Evolutionary conservation across 225 moss, liverwort and hornwort species (phyloP).

Genomic region (Climacium dendroides): DNA sequence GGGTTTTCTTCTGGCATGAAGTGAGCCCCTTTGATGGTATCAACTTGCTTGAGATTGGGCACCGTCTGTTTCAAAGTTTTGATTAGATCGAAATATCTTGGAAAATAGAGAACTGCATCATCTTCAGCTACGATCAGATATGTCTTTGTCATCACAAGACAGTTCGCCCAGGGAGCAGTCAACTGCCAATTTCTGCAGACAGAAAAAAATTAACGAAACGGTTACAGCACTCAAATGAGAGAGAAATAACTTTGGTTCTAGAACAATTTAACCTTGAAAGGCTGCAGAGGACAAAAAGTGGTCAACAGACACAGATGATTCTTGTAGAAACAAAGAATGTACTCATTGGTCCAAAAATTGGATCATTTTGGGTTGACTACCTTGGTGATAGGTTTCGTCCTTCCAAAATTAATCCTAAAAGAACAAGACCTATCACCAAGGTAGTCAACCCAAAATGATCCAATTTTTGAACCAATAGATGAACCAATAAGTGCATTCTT

Average conservation of each 20-base stretch:
- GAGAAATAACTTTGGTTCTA: not conserved
- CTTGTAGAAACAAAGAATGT: not conserved
- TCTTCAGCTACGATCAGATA: slow-evolving; percentile 4
- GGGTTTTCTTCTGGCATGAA: slow-evolving; percentile 2
- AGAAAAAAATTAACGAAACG: not conserved
- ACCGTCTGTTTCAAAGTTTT: not conserved
- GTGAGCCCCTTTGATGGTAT: not conserved
- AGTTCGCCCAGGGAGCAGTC: not conserved
- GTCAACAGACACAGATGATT: not conserved
- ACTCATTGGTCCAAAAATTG: not conserved
- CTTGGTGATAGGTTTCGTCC: not conserved
- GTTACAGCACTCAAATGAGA: not conserved
- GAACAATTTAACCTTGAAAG: too few relatives aligned
- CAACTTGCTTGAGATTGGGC: not conserved
- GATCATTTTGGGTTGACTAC: not conserved
- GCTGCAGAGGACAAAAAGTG: not conserved
- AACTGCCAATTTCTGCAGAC: not conserved
- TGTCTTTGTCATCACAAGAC: not conserved
- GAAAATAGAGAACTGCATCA: not conserved
- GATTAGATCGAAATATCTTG: not conserved
- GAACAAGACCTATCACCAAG: not conserved
- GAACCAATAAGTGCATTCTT: not conserved
- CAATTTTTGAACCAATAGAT: not conserved
- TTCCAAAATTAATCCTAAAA: not conserved
- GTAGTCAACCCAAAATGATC: not conserved